Conservation (phyloP, 306 rosid species). For the Notholithocarpus densiflorus region DNA sequence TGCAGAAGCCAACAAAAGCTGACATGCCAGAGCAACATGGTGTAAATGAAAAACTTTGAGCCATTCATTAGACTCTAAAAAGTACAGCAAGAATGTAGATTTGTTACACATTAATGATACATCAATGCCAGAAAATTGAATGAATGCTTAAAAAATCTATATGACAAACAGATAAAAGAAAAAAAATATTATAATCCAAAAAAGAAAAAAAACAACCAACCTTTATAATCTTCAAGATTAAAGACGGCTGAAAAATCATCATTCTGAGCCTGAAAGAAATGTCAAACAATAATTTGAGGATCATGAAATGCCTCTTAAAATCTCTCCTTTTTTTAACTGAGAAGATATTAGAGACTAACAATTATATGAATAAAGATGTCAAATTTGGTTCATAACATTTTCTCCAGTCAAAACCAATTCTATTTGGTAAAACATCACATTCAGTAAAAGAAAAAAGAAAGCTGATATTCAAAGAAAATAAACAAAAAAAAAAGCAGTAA, state of each 20-base stretch:
- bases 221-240: slow-evolving; percentile 96
- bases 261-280: slow-evolving; percentile 75
- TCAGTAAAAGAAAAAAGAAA: background rate
- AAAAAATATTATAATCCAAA: background rate
- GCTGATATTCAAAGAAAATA: background rate
- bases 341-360: slow-evolving; percentile 12
- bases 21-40: background rate
- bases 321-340: background rate
- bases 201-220: slow-evolving; percentile 29
- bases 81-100: background rate
- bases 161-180: background rate
- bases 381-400: background rate
- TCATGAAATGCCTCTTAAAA: background rate
- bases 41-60: background rate
- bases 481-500: background rate
- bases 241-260: slow-evolving; percentile 71
- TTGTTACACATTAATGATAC: background rate
- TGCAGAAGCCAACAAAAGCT: background rate
- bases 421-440: background rate
- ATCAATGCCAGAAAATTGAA: background rate
- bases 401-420: background rate
- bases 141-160: background rate
- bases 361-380: slow-evolving; percentile 4
- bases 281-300: slow-evolving; percentile 28
- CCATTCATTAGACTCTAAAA: background rate